phyloP scores from a whole-genome alignment of 495 filamentous ascomycete genomes.

The Trichoderma reesei region DNA sequence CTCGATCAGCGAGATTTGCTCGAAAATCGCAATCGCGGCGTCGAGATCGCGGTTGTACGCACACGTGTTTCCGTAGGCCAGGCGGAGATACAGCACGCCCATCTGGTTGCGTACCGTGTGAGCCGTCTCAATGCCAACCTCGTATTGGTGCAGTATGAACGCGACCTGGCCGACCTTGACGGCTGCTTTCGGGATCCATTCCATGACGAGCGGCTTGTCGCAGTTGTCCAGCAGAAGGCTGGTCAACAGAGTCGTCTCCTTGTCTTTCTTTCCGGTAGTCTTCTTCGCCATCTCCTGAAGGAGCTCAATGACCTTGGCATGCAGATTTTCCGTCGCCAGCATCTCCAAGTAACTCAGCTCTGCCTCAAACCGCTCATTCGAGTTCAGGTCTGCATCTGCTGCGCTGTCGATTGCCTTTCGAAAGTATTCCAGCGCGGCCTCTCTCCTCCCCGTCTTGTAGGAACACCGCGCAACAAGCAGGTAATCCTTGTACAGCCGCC shows the following conservation, averaged over 20 bases:
- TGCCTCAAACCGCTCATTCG: slow-evolving; percentile 6
- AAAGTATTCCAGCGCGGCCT: slow-evolving; percentile 8
- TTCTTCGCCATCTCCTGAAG: slow-evolving; percentile 9
- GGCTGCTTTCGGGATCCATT: slow-evolving; percentile 12
- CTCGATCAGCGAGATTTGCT: slow-evolving; percentile 9
- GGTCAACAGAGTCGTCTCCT: neutral
- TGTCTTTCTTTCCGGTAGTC: neutral
- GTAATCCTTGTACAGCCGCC: slow-evolving; percentile 12
- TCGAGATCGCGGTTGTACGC: neutral
- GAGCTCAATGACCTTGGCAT: slow-evolving; percentile 8
- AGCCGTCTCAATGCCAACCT: slow-evolving; percentile 7
- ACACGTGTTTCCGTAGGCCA: neutral
- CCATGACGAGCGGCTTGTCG: neutral
- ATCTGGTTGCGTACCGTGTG: neutral
- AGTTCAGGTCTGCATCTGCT: neutral
- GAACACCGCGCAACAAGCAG: slow-evolving; percentile 7
- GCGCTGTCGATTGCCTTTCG: slow-evolving; percentile 11
- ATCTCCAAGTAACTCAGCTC: slow-evolving; percentile 6
- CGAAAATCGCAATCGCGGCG: slow-evolving; percentile 1
- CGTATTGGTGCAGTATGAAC: neutral
- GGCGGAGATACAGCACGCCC: slow-evolving; percentile 8
- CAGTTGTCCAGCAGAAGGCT: neutral
- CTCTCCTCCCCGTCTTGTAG: neutral
- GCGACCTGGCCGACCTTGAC: neutral
- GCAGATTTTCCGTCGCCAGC: slow-evolving; percentile 6